Evolutionary conservation across 148 eudicot genomes (phyloP), one percentile per base, ranked within the genome.

Genomic region (Oxyria digyna): DNA sequence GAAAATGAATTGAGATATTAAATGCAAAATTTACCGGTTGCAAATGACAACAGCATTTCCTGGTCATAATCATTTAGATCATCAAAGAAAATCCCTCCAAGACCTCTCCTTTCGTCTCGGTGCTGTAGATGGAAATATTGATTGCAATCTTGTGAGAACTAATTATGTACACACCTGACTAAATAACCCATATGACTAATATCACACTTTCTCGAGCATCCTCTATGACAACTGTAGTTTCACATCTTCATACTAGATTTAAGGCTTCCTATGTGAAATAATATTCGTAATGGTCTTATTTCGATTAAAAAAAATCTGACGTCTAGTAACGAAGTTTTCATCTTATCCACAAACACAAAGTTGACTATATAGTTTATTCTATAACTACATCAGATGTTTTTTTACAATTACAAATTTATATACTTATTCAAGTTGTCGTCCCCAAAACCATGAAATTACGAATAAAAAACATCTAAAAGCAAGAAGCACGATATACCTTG

Each of bases 31-130:
- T 75, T 88, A 94, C 99, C 99, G 32, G 96, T 86, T 24, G 97
- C 84, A 75, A 94, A 94, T 40, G 92, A 81, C 67, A 94, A 96
- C 76, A 94, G 99, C 99, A 94, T 94, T 74, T 90, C 97, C 76
- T 94, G 99, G 73, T 94, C 97, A 69, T 84, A 80, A 71, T 88
- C 84, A 76, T 90, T 94, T 72, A 94, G 80, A 88, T 94, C 99
- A 69, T 94, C 97, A 76, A 94, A 94, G 71, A 94, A 94, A 73
- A 94, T 88, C 70, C 99, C 99, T 23, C 98, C 98, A 37, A 94
- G 97, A 62, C 98, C 98, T 82, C 98, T 85, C 72, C 97, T 88
- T 83, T 94, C 98, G 27, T 76, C 87, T 52, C 98, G 97, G 73
- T 94, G 97, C 99, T 94, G 84, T 84, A 62, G 31, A 68, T 41